Evolutionary conservation across 257 asterid genomes (phyloP), one percentile per base, ranked within the genome.

Genomic region (Solanum dulcamara): DNA sequence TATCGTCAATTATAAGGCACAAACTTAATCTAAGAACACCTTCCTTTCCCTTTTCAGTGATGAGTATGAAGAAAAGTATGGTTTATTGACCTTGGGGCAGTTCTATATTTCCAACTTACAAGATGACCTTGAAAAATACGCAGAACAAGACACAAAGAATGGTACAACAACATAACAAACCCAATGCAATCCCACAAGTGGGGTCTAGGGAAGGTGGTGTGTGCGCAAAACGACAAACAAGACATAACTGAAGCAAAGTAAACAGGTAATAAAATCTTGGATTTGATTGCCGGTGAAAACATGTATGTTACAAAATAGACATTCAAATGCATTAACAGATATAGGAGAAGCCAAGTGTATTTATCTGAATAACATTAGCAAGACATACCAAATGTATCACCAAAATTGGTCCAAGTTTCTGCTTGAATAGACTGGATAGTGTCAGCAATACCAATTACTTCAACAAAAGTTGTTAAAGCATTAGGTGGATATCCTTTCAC

Each of bases 371-470:
- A 48, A 48, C 83, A 30, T 79, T 0, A 28, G 42, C 6, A 48
- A 48, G 83, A 48, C 83, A 53, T 93, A 96, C 98, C 99, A 33
- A 96, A 81, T 38, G 55, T 51, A 64, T 96, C 99, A 0, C 99
- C 98, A 20, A 95, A 96, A 86, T 96, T 95, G 83, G 93, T 92
- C 98, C 97, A 95, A 40, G 89, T 91, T 15, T 96, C 98, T 51
- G 98, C 95, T 64, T 53, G 86, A 87, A 96, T 92, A 22, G 98
- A 95, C 50, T 92, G 93, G 83, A 86, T 70, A 81, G 86, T 75
- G 59, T 95, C 98, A 44, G 99, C 99, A 30, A 96, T 89, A 67
- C 99, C 99, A 85, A 95, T 91, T 10, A 96, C 97, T 90, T 96
- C 99, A 7, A 96, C 94, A 85, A 92, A 96, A 40, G 96, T 90